Evolutionary conservation across 2,329 filamentous ascomycete species (phyloP).

Genomic region (Alternaria arborescens): DNA sequence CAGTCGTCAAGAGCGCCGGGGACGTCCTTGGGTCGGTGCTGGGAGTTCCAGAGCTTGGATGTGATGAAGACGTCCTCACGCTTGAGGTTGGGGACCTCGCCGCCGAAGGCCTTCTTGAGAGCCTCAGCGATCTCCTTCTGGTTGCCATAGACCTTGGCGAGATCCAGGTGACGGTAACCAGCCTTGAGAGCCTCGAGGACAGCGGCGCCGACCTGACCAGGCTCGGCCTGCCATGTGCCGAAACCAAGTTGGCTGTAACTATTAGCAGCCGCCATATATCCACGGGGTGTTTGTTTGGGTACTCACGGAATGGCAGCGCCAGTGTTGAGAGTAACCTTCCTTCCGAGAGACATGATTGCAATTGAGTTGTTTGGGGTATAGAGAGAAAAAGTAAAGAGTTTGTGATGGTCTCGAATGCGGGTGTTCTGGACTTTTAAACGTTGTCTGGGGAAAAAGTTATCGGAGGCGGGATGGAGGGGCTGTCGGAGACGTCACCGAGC

Average conservation of each 20-base stretch:
- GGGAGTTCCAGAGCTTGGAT: conserved; percentile 91
- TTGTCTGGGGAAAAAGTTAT: conserved; percentile 22
- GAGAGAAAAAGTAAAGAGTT: conserved; percentile 3
- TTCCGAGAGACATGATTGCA: conserved; percentile 40
- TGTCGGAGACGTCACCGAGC: conserved; percentile 33
- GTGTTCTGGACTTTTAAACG: conserved; percentile 7
- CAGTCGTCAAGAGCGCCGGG: conserved; percentile 75
- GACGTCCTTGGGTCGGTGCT: conserved; percentile 75
- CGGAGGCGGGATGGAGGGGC: conserved; percentile 28
- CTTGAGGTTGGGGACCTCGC: conserved; percentile 58
- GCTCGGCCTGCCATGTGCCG: conserved; percentile 45
- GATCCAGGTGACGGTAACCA: conserved; percentile 44
- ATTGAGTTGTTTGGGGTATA: conserved; percentile 11
- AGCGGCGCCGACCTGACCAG: conserved; percentile 51
- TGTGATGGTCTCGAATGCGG: not conserved
- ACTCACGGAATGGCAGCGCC: conserved; percentile 80
- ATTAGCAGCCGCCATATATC: conserved; percentile 59
- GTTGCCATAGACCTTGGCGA: conserved; percentile 44
- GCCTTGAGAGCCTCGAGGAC: conserved; percentile 49
- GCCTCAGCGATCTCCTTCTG: conserved; percentile 41
- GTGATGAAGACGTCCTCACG: conserved; percentile 57
- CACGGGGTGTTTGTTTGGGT: conserved; percentile 64
- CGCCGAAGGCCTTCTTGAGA: conserved; percentile 39
- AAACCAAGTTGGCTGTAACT: conserved; percentile 62
- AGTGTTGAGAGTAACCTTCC: conserved; percentile 65